Evolutionary conservation across 495 filamentous ascomycete species (phyloP), one percentile per base, ranked within the genome.

Genomic region (Sphaerosporella brunnea): DNA sequence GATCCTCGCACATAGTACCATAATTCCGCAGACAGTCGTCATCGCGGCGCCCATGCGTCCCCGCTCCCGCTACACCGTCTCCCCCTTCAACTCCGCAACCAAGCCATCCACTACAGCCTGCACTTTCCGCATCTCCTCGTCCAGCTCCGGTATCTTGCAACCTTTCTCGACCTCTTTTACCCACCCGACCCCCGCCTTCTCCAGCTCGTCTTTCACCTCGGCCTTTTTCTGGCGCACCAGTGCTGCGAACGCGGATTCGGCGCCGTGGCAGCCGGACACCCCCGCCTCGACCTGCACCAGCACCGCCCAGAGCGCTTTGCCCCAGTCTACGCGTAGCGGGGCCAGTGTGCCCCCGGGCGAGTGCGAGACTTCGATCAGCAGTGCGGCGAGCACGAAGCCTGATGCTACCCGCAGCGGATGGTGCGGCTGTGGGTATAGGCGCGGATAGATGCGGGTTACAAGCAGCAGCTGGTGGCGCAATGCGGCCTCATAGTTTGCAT

Each of bases 231-330:
- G 51, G 18, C 35, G 35, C 4, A 58, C 51, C 9, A 26, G 45
- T 36, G 40, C 23, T 0, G 51, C 48, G 49, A 59, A 59, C 26
- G 20, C 25, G 8, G 47, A 48, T 7, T 34, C 41, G 4, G 13
- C 24, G 0, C 56, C 56, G 54, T 59, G 56, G 4, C 55, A 55
- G 25, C 35, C 35, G 28, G 50, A 53, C 8, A 58, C 55, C 9
- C 50, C 41, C n/a, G 46, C 44, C 30, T 45, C 43, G 8, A 53
- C 25, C 44, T 58, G 51, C 15, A 34, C 49, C 10, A 59, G 23
- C 37, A 58, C 19, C 1, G 47, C 56, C 54, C 55, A 59, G 35
- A 59, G 20, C 13, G 53, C 47, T 23, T 59, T 59, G 15, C 51
- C 54, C 32, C 43, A 54, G 47, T 59, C 56, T 10, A 54, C 13